Percentiles rank a stretch among this genome's conserved stretches.
Evolutionary conservation across 2,329 filamentous ascomycete genomes (phyloP).

Genomic region (Chaetomium globosum): DNA sequence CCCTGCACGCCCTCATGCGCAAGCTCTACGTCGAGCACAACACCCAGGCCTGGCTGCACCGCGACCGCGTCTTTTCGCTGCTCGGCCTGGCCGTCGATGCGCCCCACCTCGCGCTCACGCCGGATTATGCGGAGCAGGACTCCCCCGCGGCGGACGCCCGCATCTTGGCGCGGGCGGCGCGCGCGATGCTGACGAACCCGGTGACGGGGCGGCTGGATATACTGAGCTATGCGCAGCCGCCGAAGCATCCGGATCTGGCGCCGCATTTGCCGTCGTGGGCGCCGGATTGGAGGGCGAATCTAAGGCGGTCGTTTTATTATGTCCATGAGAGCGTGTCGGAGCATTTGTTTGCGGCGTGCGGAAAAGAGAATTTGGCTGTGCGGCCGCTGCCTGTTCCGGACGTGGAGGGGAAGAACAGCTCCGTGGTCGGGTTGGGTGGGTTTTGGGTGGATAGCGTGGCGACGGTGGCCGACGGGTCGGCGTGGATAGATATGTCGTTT

Average conservation of each 20-base stretch:
- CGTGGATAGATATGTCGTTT: constrained; percentile 13
- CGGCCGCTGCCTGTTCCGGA: neutral
- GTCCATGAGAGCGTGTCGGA: constrained; percentile 4
- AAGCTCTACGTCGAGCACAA: constrained; percentile 25
- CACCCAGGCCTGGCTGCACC: constrained; percentile 6
- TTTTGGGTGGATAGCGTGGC: constrained; percentile 24
- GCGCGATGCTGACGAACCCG: constrained; percentile 25
- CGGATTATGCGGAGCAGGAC: constrained; percentile 19
- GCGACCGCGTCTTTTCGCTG: constrained; percentile 27
- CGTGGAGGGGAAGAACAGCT: no score
- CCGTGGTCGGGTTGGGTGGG: constrained; percentile 15
- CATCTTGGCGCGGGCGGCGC: constrained; percentile 20
- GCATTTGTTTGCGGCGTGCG: constrained; percentile 26
- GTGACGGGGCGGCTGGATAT: constrained; percentile 1
- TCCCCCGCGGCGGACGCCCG: neutral
- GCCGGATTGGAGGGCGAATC: constrained; percentile 24
- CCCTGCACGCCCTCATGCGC: constrained; percentile 18
- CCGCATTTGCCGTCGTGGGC: constrained; percentile 25
- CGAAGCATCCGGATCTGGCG: constrained; percentile 6
- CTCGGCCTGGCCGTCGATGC: constrained; percentile 26
- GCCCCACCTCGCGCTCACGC: constrained; percentile 11
- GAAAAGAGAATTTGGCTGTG: neutral
- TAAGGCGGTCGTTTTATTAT: constrained; percentile 17
- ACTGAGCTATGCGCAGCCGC: constrained; percentile 24
- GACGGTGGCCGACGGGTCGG: neutral